phyloP scores from a whole-genome alignment of 106 monocot species.

The Dactylorhiza incarnata region DNA sequence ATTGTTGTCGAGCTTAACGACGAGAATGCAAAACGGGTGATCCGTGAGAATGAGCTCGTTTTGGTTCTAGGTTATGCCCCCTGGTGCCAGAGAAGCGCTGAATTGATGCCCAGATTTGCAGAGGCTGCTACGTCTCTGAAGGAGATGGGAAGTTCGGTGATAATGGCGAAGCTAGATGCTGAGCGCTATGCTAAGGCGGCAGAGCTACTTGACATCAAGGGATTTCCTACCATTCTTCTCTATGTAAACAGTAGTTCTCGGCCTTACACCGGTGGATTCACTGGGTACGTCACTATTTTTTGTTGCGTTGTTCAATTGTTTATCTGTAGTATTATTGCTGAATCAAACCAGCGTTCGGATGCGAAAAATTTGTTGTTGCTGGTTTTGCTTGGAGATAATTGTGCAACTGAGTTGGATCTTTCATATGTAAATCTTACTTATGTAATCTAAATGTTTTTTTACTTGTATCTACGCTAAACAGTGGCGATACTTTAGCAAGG shows the following conservation, averaged over 20 bases:
- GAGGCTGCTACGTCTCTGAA: slow-evolving; percentile 62
- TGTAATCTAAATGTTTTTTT: too few relatives aligned
- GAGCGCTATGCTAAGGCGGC: slow-evolving; percentile 80
- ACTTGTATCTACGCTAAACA: too few relatives aligned
- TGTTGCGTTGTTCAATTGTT: not conserved
- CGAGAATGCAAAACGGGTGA: slow-evolving; percentile 57
- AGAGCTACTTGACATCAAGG: slow-evolving; percentile 48
- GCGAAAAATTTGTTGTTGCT: too few relatives aligned
- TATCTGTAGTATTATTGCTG: not conserved
- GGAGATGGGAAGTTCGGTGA: slow-evolving; percentile 52
- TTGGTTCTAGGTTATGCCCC: slow-evolving; percentile 84
- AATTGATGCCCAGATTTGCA: slow-evolving; percentile 86
- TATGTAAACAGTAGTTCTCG: slow-evolving; percentile 63
- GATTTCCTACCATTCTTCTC: slow-evolving; percentile 75
- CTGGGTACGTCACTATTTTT: slow-evolving; percentile 29
- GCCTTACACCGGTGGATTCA: slow-evolving; percentile 60
- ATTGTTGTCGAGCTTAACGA: slow-evolving; percentile 69
- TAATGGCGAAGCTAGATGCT: slow-evolving; percentile 83
- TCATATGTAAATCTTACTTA: too few relatives aligned
- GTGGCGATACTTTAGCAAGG: too few relatives aligned
- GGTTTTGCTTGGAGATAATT: too few relatives aligned
- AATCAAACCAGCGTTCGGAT: not conserved
- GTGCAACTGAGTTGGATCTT: too few relatives aligned
- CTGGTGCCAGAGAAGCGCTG: slow-evolving; percentile 80
- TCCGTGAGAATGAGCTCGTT: slow-evolving; percentile 56